Evolutionary conservation across 176 grass and related monocot species (phyloP), one percentile per base, ranked within the genome.

Genomic region (Pharus latifolius): DNA sequence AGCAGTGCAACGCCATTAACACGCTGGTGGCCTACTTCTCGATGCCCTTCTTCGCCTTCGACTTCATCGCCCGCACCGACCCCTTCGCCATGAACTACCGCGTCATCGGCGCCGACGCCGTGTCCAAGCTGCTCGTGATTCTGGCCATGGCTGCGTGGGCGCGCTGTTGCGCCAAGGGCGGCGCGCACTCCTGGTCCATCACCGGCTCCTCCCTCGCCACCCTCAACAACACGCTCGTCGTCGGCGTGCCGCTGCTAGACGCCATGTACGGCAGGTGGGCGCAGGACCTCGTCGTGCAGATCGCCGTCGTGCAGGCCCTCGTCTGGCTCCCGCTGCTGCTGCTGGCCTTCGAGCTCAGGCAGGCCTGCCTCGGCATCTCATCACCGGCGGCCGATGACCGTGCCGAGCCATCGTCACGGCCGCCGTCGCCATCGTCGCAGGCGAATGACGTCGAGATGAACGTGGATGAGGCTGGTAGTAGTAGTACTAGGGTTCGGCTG

Each of bases 281-380:
- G 46, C 82, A 80, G 66, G 86, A 94, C 38, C 71, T 96, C 38
- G 27, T 96, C 44, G 92, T 96, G 22, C 85, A 96, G 77, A 58
- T 91, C 75, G 80, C 88, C n/a, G 92, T 96, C 19, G 79, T 88
- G 49, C 92, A 96, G 72, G 3, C 79, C n/a, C 70, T 86, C 33
- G 10, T 86, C 12, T 96, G 87, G 88, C 35, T 86, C 24, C 54
- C 82, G n/a, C 37, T 84, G 10, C 67, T 91, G 18, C 62, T 91
- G 41, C 76, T 91, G 3, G 75, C 62, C 15, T 81, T 91, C 61
- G 92, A 96, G 92, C 67, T 96, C 1, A 71, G 82, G 18, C 88
- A 80, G n/a, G 79, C 79, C 2, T 66, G 70, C 22, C 29, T 19
- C 37, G 37, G 6, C 32, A 2, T n/a, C 64, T 3, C 26, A 15